phyloP scores from a whole-genome alignment of 108 stramenopile species.

The Phaeodactylum tricornutum region DNA sequence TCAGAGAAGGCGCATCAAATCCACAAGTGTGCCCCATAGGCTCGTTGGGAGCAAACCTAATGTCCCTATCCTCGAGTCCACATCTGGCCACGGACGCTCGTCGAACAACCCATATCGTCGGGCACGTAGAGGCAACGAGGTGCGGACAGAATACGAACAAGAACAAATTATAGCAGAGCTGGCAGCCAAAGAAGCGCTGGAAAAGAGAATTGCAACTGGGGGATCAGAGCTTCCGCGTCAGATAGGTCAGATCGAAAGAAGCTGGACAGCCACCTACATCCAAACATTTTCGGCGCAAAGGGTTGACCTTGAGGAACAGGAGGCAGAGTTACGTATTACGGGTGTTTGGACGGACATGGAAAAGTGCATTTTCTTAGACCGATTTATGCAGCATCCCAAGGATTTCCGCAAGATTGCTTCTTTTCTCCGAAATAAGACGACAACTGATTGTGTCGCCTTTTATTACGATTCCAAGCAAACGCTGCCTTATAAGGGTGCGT shows the following conservation, averaged over 20 bases:
- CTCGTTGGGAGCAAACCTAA: not conserved
- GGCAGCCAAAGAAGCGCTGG: slow-evolving; percentile 80
- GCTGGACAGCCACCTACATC: slow-evolving; percentile 43
- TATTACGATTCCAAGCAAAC: slow-evolving; percentile 92
- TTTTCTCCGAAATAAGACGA: slow-evolving; percentile 80
- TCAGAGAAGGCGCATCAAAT: not conserved
- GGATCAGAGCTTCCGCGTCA: slow-evolving; percentile 67
- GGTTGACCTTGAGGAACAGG: slow-evolving; percentile 45
- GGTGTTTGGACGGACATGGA: slow-evolving; percentile 95
- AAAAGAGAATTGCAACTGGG: slow-evolving; percentile 70
- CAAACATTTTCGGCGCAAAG: slow-evolving; percentile 47
- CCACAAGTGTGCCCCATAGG: not conserved
- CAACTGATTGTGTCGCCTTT: slow-evolving; percentile 85
- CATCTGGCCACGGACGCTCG: slow-evolving; percentile 18
- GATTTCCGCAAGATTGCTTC: slow-evolving; percentile 92
- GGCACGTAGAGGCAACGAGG: slow-evolving; percentile 61
- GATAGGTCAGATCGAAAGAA: slow-evolving; percentile 41
- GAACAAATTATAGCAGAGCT: slow-evolving; percentile 85
- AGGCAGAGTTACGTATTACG: slow-evolving; percentile 20
- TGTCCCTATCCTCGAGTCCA: slow-evolving; percentile 17
- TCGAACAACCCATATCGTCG: slow-evolving; percentile 77
- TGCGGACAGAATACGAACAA: slow-evolving; percentile 80
- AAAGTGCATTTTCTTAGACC: slow-evolving; percentile 94
- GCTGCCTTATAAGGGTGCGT: slow-evolving; percentile 71
- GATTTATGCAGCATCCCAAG: slow-evolving; percentile 95